Conservation (phyloP, 2,329 filamentous ascomycete species). For the Alternaria alternata region DNA sequence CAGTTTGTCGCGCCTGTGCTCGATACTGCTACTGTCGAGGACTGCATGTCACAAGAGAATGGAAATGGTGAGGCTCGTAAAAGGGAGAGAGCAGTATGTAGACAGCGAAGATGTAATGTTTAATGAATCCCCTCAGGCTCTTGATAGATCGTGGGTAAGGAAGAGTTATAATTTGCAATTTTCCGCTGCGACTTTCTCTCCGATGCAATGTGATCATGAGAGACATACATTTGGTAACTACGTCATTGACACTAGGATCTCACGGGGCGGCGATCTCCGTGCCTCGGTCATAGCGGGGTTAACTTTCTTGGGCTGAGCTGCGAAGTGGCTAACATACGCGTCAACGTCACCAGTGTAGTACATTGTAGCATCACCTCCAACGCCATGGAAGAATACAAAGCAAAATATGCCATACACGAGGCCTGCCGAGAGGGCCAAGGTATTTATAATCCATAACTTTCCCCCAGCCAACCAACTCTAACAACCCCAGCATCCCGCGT, state of each 20-base stretch:
- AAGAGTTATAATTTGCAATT: not conserved
- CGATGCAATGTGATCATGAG: not conserved
- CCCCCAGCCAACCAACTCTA: conserved; percentile 64
- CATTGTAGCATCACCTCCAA: not conserved
- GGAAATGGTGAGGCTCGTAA: not conserved
- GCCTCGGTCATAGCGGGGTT: conserved; percentile 14
- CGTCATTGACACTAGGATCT: not conserved
- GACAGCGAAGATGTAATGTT: not conserved
- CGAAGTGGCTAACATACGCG: not conserved
- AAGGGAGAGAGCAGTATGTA: too few species aligned
- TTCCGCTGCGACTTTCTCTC: not conserved
- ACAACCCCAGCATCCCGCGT: conserved; percentile 70
- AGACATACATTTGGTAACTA: not conserved
- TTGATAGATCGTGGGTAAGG: not conserved
- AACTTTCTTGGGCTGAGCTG: conserved; percentile 1
- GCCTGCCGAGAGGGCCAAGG: conserved; percentile 85
- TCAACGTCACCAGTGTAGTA: not conserved
- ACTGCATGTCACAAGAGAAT: not conserved
- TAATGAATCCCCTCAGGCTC: not conserved
- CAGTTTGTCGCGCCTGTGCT: not conserved
- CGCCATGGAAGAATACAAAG: conserved; percentile 45
- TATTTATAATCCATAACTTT: conserved; percentile 54
- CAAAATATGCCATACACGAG: conserved; percentile 85
- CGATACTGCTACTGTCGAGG: not conserved
- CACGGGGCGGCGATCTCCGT: conserved; percentile 2